Evolutionary conservation across 2,329 filamentous ascomycete genomes (phyloP), one percentile per base, ranked within the genome.

Genomic region (Monosporascus sp.): DNA sequence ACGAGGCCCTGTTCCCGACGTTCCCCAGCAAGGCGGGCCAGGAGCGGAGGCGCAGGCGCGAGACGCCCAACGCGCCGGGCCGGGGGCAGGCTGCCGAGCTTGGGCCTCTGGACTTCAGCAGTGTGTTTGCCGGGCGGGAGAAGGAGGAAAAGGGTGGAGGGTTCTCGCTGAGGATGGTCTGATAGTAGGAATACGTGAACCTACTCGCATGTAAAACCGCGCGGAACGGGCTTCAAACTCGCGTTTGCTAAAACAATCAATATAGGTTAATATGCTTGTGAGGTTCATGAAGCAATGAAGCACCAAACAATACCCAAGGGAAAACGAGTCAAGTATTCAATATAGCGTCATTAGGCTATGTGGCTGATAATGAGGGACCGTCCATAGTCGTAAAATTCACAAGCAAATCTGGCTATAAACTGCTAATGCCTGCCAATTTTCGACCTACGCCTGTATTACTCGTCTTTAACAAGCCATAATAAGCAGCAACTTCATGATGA

Each of bases 1-100:
- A 87, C 7, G 88, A 90, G 67, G 88, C 87, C 63, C 87, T 99
- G 86, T 97, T 99, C 67, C 94, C 94, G 2, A 97, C 94, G 0
- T 99, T 97, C 69, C 94, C 94, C 0, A 94, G 89, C 63, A 97
- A 96, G 71, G 94, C 94, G 0, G 91, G 91, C 1, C 88, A 94
- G 76, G 94, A 99, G 76, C 87, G 86, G 66, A 78, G 91, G 61
- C 77, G 90, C 59, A 78, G 83, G 38, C 78, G 82, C 55, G 84
- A 85, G 56, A 92, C 86, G 58, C 94, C 94, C 1, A 86, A 91
- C 69, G 94, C 94, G 7, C 94, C 94, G 0, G 83, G 82, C 40
- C 78, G 93, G 34, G 92, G 91, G 0, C 84, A 88, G 53, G 83
- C 83, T 2, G 76, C 80, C 1, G 74, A 77, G 5, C 61, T 84